Conservation (phyloP, 73 alveolate genomes). For the Paramecium sexaurelia region DNA sequence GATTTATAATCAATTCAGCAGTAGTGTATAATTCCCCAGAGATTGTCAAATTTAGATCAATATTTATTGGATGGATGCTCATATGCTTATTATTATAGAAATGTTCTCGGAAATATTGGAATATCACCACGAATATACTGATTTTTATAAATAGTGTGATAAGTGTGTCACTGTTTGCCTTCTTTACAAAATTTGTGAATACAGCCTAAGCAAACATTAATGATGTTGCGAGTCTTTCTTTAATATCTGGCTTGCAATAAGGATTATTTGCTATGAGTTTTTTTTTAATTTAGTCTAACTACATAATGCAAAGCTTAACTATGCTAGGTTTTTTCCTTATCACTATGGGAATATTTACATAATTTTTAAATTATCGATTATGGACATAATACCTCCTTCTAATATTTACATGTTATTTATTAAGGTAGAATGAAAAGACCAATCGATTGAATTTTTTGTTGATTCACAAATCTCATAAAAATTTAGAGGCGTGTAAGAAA, state of each 20-base stretch:
- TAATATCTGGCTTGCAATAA: slow-evolving; percentile 14
- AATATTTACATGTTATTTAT: slow-evolving; percentile 14
- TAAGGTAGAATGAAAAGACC: slow-evolving; percentile 10
- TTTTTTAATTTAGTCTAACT: slow-evolving; percentile 23
- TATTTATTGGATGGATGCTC: slow-evolving; percentile 43
- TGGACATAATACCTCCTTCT: slow-evolving; percentile 32
- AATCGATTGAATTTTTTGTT: not conserved
- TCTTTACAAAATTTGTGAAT: not conserved
- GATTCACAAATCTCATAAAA: not conserved
- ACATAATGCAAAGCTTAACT: not conserved
- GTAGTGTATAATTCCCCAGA: not conserved
- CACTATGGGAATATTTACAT: not conserved
- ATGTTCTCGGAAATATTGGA: not conserved
- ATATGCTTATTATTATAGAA: not conserved
- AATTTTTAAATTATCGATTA: slow-evolving; percentile 19
- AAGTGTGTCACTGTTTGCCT: not conserved
- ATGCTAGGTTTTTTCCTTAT: not conserved
- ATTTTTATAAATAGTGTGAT: slow-evolving; percentile 13
- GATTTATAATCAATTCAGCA: not conserved
- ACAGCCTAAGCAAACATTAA: not conserved
- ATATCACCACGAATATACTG: not conserved
- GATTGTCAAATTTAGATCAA: not conserved
- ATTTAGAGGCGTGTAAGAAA: slow-evolving; percentile 46
- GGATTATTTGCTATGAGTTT: slow-evolving; percentile 49
- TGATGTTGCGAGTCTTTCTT: not conserved